Evolutionary conservation across 1,284 basidiomycete genomes (phyloP).

Genomic region (Puccinia triticina): DNA sequence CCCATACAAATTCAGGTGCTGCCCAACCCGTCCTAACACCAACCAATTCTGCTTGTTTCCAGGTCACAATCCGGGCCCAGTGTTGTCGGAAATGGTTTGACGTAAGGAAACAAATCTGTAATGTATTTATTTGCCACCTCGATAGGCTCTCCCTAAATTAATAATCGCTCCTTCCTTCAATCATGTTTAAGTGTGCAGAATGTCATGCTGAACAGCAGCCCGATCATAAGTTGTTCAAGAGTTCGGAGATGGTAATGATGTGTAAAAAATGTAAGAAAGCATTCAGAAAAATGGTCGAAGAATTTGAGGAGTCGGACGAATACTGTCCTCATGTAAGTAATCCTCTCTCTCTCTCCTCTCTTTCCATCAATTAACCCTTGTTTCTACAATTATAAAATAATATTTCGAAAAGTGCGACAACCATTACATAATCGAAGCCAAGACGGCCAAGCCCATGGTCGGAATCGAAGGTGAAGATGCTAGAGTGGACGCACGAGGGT

Average conservation of each 20-base stretch:
- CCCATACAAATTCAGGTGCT: not conserved
- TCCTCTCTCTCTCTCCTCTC: not conserved
- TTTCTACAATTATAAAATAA: not conserved
- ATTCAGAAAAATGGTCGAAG: conserved; percentile 88
- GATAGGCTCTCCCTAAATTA: not conserved
- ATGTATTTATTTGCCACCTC: not conserved
- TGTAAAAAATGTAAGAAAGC: conserved; percentile 99
- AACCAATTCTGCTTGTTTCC: not conserved
- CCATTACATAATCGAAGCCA: conserved; percentile 47
- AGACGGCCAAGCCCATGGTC: conserved; percentile 45
- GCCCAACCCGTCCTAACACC: not conserved
- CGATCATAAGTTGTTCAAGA: conserved; percentile 74
- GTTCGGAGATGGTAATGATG: conserved; percentile 85
- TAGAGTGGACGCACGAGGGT: conserved; percentile 30
- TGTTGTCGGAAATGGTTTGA: conserved; percentile 96
- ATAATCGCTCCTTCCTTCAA: no score
- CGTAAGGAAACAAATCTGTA: conserved; percentile 59
- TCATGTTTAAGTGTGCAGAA: conserved; percentile 71
- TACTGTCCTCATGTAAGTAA: conserved; percentile 77
- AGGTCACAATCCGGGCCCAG: conserved; percentile 83
- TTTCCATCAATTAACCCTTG: not conserved
- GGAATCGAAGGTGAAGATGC: conserved; percentile 49
- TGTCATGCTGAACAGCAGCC: conserved; percentile 78
- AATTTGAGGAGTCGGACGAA: conserved; percentile 93
- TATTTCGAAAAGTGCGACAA: conserved; percentile 44